These are phyloP conservation scores for Trypanosoma scelopori DNA, from an alignment of 208 protist species.

Conservation along the genomic window DNA sequence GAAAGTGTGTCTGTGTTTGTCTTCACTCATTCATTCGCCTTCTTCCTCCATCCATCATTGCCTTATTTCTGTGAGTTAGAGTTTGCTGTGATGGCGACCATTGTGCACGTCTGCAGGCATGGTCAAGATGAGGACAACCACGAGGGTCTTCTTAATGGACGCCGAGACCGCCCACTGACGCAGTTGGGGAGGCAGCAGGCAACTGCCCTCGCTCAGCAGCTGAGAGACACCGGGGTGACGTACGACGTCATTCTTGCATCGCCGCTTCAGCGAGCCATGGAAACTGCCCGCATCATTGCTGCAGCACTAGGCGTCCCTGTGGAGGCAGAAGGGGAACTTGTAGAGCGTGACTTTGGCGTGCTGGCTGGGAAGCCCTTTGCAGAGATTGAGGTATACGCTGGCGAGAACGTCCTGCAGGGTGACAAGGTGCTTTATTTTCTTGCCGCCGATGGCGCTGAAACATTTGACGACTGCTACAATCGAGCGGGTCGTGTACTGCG, in stretches of 20 bases:
- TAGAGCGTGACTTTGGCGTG: constrained; percentile 89
- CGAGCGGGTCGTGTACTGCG: constrained; percentile 66
- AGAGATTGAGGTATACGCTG: constrained; percentile 65
- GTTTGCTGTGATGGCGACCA: constrained; percentile 34
- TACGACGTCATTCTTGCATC: constrained; percentile 77
- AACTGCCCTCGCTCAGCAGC: constrained; percentile 41
- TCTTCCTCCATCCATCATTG: background rate
- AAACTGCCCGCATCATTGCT: constrained; percentile 69
- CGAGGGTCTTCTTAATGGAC: constrained; percentile 80
- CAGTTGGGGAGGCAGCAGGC: constrained; percentile 71
- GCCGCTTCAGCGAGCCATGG: constrained; percentile 66
- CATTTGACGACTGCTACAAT: constrained; percentile 71
- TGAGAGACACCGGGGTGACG: constrained; percentile 37
- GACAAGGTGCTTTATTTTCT: constrained; percentile 90
- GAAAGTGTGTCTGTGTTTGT: background rate
- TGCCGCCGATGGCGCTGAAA: constrained; percentile 58
- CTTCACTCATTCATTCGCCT: background rate
- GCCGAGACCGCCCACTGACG: constrained; percentile 79
- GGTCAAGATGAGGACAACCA: constrained; percentile 91
- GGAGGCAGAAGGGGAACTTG: constrained; percentile 50
- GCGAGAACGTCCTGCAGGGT: constrained; percentile 67
- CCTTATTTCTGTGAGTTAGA: background rate
- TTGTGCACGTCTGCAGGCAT: constrained; percentile 80
- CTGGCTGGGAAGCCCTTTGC: constrained; percentile 73
- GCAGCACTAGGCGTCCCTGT: constrained; percentile 42